A percentile compares a stretch with the other conserved stretches of the same genome.
phyloP scores from a whole-genome alignment of 768 basidiomycete species.

The Chalciporus chontae region DNA sequence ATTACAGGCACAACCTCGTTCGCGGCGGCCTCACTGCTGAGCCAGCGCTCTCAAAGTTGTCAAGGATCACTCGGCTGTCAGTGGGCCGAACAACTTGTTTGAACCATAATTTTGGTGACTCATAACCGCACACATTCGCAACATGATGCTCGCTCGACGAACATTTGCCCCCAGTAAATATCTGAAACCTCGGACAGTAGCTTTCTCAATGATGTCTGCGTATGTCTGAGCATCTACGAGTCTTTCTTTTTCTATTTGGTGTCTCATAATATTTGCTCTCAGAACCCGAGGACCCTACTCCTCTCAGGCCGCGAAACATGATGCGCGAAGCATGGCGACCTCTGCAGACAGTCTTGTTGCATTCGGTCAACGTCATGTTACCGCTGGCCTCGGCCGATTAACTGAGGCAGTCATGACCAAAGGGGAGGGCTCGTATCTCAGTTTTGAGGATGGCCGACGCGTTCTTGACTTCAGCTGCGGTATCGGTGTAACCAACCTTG shows the following conservation, averaged over 20 bases:
- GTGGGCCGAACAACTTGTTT: too few species aligned
- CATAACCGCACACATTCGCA: neutral
- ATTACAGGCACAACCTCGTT: too few species aligned
- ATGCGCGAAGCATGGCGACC: conserved; percentile 19
- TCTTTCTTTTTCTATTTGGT: neutral
- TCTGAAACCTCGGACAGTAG: neutral
- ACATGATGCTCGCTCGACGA: conserved; percentile 13
- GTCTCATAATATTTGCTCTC: neutral
- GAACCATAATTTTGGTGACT: neutral
- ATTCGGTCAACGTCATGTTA: conserved; percentile 44
- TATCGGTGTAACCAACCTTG: conserved; percentile 84
- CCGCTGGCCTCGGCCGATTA: conserved; percentile 40
- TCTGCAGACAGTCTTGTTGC: conserved; percentile 22
- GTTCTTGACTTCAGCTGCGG: conserved; percentile 86
- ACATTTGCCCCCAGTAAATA: neutral
- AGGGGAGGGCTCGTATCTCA: conserved; percentile 71
- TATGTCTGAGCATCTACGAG: conserved; percentile 9
- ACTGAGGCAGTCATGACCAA: conserved; percentile 58
- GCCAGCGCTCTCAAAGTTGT: too few species aligned
- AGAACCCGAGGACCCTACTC: conserved; percentile 1
- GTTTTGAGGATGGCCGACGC: conserved; percentile 66
- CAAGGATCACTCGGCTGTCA: too few species aligned
- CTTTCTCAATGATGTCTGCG: conserved; percentile 1
- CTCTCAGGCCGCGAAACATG: neutral
- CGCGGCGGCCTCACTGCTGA: too few species aligned